Conservation (phyloP, 495 filamentous ascomycete species). For the Pyrenula massariospora region DNA sequence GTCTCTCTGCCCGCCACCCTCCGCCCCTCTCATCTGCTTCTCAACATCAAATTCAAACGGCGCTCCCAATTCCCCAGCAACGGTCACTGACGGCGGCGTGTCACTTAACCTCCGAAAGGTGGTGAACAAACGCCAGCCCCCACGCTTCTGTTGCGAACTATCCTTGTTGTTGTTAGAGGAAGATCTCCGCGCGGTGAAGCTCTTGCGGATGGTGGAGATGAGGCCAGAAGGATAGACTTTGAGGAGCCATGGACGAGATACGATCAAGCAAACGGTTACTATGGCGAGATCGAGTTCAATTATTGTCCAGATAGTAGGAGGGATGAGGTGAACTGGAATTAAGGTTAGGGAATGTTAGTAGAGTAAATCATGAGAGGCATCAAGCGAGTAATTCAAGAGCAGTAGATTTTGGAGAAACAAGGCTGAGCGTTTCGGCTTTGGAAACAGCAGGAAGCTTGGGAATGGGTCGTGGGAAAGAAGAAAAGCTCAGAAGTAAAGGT, state of each 20-base stretch:
- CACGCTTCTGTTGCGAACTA: neutral
- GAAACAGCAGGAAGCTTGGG: too few relatives aligned
- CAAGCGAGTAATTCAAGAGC: too few relatives aligned
- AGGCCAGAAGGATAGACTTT: slow-evolving; percentile 8
- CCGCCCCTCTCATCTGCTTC: neutral
- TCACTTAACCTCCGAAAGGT: neutral
- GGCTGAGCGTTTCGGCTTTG: too few relatives aligned
- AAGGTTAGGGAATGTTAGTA: too few relatives aligned
- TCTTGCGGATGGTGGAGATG: slow-evolving; percentile 1
- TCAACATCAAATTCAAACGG: slow-evolving; percentile 3
- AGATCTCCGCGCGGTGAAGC: neutral
- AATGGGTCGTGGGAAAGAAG: too few relatives aligned
- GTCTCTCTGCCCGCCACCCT: too few relatives aligned
- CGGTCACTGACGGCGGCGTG: neutral
- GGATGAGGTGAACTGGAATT: neutral
- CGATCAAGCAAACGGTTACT: slow-evolving; percentile 1
- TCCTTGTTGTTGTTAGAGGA: neutral
- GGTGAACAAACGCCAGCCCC: neutral
- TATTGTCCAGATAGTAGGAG: neutral
- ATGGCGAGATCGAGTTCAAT: neutral
- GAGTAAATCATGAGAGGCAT: too few relatives aligned
- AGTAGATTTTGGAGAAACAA: neutral
- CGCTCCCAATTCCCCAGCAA: neutral
- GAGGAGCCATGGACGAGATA: slow-evolving; percentile 8
- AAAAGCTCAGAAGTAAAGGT: neutral